Percentiles rank a stretch among this genome's conserved stretches.
Evolutionary conservation across 768 basidiomycete genomes (phyloP).

Genomic region (Tulasnella sp.): DNA sequence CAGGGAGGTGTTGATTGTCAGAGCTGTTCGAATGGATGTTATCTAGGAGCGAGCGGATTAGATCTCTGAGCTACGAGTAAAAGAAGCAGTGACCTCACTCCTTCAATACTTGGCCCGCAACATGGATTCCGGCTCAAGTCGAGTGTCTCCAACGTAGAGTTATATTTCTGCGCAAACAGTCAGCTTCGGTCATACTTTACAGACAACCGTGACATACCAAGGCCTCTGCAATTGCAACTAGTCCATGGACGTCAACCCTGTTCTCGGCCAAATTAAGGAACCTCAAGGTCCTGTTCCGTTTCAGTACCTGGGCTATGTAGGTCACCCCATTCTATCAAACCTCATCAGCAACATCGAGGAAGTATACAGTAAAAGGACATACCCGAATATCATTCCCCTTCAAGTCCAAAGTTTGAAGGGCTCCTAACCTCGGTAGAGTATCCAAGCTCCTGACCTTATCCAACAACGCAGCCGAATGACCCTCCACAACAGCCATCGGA

Average conservation of each 20-base stretch:
- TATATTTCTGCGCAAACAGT: constrained; percentile 64
- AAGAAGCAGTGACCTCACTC: constrained; percentile 43
- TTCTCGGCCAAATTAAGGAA: constrained; percentile 92
- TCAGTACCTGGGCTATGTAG: constrained; percentile 89
- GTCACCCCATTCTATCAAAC: constrained; percentile 50
- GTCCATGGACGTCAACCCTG: constrained; percentile 70
- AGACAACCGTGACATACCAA: constrained; percentile 35
- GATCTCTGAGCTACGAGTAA: not conserved
- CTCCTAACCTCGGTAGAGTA: constrained; percentile 70
- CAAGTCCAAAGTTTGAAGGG: constrained; percentile 78
- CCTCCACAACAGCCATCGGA: too few species aligned
- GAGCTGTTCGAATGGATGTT: constrained; percentile 70
- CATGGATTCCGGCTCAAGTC: constrained; percentile 91
- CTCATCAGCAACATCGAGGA: not conserved
- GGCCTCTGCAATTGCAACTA: constrained; percentile 76
- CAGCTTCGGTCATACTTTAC: not conserved
- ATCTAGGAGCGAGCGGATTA: constrained; percentile 39
- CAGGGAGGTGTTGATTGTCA: constrained; percentile 81
- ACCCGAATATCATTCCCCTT: constrained; percentile 86
- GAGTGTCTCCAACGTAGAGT: constrained; percentile 81
- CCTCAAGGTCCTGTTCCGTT: constrained; percentile 89
- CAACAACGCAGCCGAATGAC: constrained; percentile 45
- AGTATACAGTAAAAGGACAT: constrained; percentile 25
- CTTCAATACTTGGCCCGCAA: constrained; percentile 76
- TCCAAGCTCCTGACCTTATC: constrained; percentile 87